phyloP scores from a whole-genome alignment of 176 grass and related monocot species.

The Coix lacrymajobi region DNA sequence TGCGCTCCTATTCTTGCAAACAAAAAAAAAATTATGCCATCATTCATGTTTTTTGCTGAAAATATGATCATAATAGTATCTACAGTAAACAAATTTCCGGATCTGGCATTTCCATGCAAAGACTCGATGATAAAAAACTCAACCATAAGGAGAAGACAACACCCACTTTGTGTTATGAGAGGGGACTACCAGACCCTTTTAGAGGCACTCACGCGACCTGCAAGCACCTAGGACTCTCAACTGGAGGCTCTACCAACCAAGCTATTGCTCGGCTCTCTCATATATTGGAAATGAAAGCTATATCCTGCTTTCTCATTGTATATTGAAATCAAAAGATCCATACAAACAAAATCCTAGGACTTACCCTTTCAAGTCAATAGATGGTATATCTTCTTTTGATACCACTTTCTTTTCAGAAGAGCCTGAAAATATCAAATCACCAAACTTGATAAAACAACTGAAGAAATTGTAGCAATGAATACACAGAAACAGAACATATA shows the following conservation, averaged over 20 bases:
- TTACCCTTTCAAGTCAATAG: constrained; percentile 84
- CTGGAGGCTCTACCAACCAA: not conserved
- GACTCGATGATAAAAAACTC: not conserved
- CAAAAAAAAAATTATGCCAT: not conserved
- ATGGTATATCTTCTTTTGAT: constrained; percentile 60
- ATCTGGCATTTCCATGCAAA: not conserved
- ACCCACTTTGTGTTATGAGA: not conserved
- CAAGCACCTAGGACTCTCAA: not conserved
- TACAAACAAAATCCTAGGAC: not conserved
- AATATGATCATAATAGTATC: not conserved
- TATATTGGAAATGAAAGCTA: not conserved
- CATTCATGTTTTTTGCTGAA: not conserved
- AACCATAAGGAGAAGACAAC: not conserved
- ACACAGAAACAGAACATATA: not conserved
- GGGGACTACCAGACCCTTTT: not conserved
- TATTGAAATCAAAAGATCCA: not conserved
- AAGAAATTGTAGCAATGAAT: not conserved
- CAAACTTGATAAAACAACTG: not conserved
- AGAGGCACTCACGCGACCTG: not conserved
- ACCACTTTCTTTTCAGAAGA: constrained; percentile 50
- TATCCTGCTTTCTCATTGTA: not conserved
- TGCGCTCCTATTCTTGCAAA: not conserved
- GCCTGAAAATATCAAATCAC: constrained; percentile 36
- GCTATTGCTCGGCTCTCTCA: not conserved
- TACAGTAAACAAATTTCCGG: not conserved